Base-by-base conservation (phyloP, 2,329 filamentous ascomycete species). In the Kalmusia sp. region DNA sequence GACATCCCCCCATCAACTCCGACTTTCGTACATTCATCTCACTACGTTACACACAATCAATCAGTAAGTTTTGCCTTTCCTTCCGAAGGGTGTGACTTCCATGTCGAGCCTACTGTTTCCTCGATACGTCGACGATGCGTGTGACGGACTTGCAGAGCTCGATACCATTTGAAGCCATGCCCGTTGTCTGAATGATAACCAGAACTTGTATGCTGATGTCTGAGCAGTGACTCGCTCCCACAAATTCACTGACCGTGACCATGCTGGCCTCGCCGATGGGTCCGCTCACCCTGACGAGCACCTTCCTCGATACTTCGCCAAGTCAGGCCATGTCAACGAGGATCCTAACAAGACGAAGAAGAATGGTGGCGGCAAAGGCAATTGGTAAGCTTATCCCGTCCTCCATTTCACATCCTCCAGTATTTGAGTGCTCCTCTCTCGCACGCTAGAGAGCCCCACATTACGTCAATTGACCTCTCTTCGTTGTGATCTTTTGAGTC, bases 291-390 rank as follows among this genome's bases (percentile, higher is more conserved):
- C 86, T 50, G 83, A 89, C 61, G 89, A 95, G 64, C 84, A 89
- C 68, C 80, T 96, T 24, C 93, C 95, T 71, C 91, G 92, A 71
- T 98, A 90, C 85, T 98, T 98, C 76, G 92, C 86, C 77, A 97
- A 97, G 81, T 80, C 86, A 55, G 93, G 93, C 63, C 88, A 89
- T 72, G 81, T 86, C 67, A 92, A 92, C 71, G 82, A 83, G 64
- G 91, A 96, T 71, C 93, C 95, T 57, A 92, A 91, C 77, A 95
- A 96, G 83, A 88, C 90, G 73, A 99, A 99, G 87, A 99, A 99
- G 82, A 91, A 96, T 70, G 93, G 93, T 59, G 89, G 85, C 64
- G 93, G 93, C 64, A 93, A 91, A 77, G 92, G 90, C 72, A 97
- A 97, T 78, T 99, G 93, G 93, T 96, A 85, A 77, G 88, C 68